Evolutionary conservation across 108 stramenopile species (phyloP), one percentile per base, ranked within the genome.

Genomic region (Parmales sp.): DNA sequence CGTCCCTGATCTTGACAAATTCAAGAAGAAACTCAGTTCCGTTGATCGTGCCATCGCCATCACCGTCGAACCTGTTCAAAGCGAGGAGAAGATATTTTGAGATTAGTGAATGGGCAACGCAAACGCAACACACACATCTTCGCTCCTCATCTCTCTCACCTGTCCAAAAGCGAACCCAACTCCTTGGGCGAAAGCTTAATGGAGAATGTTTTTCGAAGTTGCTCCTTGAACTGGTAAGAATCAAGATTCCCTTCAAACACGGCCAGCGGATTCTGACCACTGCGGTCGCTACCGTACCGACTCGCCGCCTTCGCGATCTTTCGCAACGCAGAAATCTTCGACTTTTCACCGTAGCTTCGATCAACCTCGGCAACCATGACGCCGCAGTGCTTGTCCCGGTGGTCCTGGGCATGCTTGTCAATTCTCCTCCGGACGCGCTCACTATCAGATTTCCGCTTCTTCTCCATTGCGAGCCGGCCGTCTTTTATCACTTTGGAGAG

Each of bases 121-220:
- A n/a, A n/a, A n/a, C n/a, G n/a, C n/a, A n/a, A n/a, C n/a, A n/a
- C n/a, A n/a, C n/a, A n/a, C n/a, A n/a, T n/a, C n/a, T n/a, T n/a
- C n/a, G n/a, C n/a, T n/a, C n/a, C n/a, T n/a, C n/a, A n/a, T n/a
- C n/a, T n/a, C n/a, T n/a, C n/a, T n/a, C n/a, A n/a, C n/a, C n/a
- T n/a, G 5, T 28, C 16, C 54, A 60, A 13, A 2, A 60, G 18
- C 25, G 54, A 28, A 13, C 54, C 54, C 26, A 60, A 16, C 54
- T 60, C 31, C 4, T 28, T 28, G 11, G 54, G 54, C 5, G 13
- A 34, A 4, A 60, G 3, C 28, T 34, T 60, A 4, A 60, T 64
- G 36, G 64, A 29, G 73, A 79, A 76, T 1, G 73, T 68, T 18
- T 11, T 60, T 7, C 29, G 36, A 20, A 60, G 8, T 2, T 11